Evolutionary conservation across 352 stramenopile species (phyloP), one percentile per base, ranked within the genome.

Genomic region (Pythium apleroticum): DNA sequence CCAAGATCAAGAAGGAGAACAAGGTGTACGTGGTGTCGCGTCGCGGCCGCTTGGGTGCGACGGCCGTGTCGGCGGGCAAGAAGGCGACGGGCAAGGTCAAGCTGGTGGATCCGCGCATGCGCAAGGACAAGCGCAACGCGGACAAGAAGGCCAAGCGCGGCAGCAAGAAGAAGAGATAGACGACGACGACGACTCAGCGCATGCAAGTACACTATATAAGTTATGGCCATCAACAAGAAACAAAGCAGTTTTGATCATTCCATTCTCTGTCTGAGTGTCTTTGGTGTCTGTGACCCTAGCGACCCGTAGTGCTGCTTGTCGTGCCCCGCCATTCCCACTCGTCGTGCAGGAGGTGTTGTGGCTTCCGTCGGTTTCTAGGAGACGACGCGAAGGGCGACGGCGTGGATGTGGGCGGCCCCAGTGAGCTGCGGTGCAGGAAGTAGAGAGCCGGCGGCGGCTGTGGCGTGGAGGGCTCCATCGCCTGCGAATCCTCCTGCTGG

Each of bases 101-200:
- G 70, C 75, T 99, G 22, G 97, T 99, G 3, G 98, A 99, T 68
- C 92, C 96, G 65, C 87, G 98, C 65, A 98, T 99, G 91, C 99
- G 98, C 81, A 98, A 84, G 65, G 97, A 99, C 78, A 99, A 96
- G 76, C 84, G 84, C 63, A 95, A 95, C 57, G 76, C 77, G 37
- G 85, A 94, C 28, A 86, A 89, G 17, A 92, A 73, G 49, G 80
- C 76, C 4, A 96, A 96, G 73, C 82, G 86, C 60, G 86, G 84
- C 68, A 89, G 88, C 69, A 96, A 96, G 76, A 72, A 71, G n/a
- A 96, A 96, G 78, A 85, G 86, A 89, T 92, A 83, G 72, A 70
- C 24, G 57, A 46, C 27, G n/a, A 31, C 49, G 8, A n/a, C n/a
- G 27, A 41, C 27, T 33, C 48, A 5, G 35, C 35, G 22, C 37